Evolutionary conservation across 768 basidiomycete genomes (phyloP).

Genomic region (Kwoniella shandongensis): DNA sequence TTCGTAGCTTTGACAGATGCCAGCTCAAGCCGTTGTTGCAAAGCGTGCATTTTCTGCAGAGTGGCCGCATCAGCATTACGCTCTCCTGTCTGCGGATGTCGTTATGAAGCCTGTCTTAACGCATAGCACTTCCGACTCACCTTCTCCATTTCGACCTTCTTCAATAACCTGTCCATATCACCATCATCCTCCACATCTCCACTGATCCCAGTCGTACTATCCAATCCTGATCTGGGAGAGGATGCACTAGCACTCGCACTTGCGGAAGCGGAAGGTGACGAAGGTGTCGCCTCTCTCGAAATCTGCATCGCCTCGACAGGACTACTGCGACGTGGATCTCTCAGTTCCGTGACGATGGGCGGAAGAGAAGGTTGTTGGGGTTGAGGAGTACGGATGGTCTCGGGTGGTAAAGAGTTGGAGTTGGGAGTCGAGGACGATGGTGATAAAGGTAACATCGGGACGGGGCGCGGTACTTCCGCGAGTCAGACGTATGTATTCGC

Average conservation of each 20-base stretch:
- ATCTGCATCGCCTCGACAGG: neutral
- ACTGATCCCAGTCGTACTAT: slow-evolving; percentile 14
- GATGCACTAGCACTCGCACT: slow-evolving; percentile 10
- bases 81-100: neutral
- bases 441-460: too few relatives aligned
- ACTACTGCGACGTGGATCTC: too few relatives aligned
- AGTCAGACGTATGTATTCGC: too few relatives aligned
- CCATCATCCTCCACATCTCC: slow-evolving; percentile 12
- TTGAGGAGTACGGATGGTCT: too few relatives aligned
- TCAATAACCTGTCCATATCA: slow-evolving; percentile 41
- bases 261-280: slow-evolving; percentile 13
- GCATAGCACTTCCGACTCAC: slow-evolving; percentile 22
- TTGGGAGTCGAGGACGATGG: too few relatives aligned
- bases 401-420: too few relatives aligned
- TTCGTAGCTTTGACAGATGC: slow-evolving; percentile 45
- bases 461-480: too few relatives aligned
- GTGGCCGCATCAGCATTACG: neutral
- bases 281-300: slow-evolving; percentile 32
- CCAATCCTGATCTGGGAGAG: slow-evolving; percentile 10
- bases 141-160: slow-evolving; percentile 49
- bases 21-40: slow-evolving; percentile 46
- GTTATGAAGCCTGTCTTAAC: neutral
- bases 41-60: slow-evolving; percentile 36
- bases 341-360: too few relatives aligned
- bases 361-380: too few relatives aligned